These are phyloP conservation scores for Rubia yunnanensis DNA, from an alignment of 257 asterid species.

Conservation along the genomic window DNA sequence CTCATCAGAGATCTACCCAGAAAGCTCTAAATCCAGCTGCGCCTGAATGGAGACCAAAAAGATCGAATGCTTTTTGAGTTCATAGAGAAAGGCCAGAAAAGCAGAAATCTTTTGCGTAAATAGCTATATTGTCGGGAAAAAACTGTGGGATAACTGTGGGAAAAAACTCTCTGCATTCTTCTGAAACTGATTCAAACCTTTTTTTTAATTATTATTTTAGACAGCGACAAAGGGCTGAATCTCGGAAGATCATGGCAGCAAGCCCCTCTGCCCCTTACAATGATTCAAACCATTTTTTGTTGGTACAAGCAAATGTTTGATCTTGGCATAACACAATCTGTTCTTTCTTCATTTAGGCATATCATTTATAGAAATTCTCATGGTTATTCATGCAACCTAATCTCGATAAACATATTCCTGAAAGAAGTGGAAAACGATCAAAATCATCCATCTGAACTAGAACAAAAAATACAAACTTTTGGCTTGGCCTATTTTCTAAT, in stretches of 20 bases:
- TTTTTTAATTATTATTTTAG: no score
- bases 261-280: no score
- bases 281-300: background rate
- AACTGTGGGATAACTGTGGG: no score
- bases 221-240: no score
- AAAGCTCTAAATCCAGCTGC: background rate
- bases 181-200: background rate
- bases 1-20: no score
- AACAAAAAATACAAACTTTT: background rate
- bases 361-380: background rate
- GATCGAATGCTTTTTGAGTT: background rate
- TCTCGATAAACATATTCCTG: background rate
- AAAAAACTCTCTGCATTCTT: background rate
- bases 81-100: background rate
- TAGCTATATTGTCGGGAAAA: no score
- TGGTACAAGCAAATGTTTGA: background rate
- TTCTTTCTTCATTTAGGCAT: background rate
- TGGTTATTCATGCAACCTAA: background rate
- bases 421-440: background rate
- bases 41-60: background rate
- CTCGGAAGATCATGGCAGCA: no score
- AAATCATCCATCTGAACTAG: background rate
- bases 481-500: background rate
- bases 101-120: no score
- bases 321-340: no score